These are phyloP conservation scores for Acanthamoeba royreba DNA, from an alignment of 208 protist genomes.

Conservation along the genomic window DNA sequence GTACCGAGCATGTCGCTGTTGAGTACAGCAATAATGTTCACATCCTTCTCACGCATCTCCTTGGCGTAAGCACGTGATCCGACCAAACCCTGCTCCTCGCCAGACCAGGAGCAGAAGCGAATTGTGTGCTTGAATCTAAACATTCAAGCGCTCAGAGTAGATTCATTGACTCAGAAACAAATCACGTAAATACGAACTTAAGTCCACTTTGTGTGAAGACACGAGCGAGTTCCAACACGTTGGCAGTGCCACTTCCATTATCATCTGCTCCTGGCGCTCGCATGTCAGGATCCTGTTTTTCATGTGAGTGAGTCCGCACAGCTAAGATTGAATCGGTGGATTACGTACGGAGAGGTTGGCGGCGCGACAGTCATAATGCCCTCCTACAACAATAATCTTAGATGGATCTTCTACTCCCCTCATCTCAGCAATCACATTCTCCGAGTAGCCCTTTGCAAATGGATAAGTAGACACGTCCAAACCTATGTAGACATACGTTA, in stretches of 20 bases:
- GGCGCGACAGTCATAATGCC: constrained; percentile 29
- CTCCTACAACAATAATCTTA: background rate
- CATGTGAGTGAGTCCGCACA: background rate
- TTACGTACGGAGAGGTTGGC: background rate
- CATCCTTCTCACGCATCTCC: background rate
- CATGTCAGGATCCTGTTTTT: background rate
- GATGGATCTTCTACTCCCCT: background rate
- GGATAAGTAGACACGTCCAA: background rate
- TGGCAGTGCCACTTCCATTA: constrained; percentile 53
- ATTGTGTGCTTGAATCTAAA: constrained; percentile 39
- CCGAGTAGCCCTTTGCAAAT: background rate
- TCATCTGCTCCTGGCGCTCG: constrained; percentile 55
- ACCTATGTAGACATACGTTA: background rate
- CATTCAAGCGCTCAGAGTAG: no score
- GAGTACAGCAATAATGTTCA: constrained; percentile 19
- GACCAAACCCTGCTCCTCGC: constrained; percentile 28
- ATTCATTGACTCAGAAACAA: no score
- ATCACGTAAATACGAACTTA: background rate
- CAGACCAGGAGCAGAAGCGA: constrained; percentile 40
- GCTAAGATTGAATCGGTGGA: background rate
- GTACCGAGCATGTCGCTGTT: constrained; percentile 41
- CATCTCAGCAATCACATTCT: constrained; percentile 29
- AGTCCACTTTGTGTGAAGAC: constrained; percentile 28
- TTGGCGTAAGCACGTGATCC: background rate
- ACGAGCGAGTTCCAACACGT: constrained; percentile 31